These are phyloP conservation scores for Mesembryanthemum crystallinum DNA, from an alignment of 148 eudicot species.

Conservation along the genomic window DNA sequence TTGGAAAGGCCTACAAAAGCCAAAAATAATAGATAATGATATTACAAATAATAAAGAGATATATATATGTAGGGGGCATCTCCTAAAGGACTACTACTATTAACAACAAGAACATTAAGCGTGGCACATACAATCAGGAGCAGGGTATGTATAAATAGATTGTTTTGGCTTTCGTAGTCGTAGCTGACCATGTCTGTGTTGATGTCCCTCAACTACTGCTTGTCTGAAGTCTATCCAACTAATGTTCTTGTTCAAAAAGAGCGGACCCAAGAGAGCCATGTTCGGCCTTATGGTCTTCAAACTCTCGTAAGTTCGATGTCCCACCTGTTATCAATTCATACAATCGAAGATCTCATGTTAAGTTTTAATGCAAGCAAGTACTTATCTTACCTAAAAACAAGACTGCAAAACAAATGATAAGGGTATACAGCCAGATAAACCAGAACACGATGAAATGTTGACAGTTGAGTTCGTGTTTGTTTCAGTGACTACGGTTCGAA, in stretches of 20 bases:
- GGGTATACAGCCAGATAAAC: not conserved
- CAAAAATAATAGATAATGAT: slow-evolving; percentile 13
- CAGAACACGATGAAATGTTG: not conserved
- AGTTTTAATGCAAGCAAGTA: not conserved
- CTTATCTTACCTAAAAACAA: too few relatives aligned
- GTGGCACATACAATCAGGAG: slow-evolving; percentile 95
- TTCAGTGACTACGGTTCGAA: not conserved
- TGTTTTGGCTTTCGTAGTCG: slow-evolving; percentile 65
- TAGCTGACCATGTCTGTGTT: slow-evolving; percentile 71
- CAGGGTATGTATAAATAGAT: slow-evolving; percentile 91
- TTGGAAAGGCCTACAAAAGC: slow-evolving; percentile 25
- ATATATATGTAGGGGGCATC: slow-evolving; percentile 13
- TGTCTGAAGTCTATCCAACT: slow-evolving; percentile 77
- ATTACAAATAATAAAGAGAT: not conserved
- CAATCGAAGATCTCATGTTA: not conserved
- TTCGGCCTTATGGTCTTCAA: slow-evolving; percentile 86
- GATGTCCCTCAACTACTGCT: slow-evolving; percentile 79
- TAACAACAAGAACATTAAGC: slow-evolving; percentile 31
- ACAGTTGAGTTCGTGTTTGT: not conserved
- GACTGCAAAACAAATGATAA: not conserved
- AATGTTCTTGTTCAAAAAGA: slow-evolving; percentile 86
- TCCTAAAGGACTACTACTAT: slow-evolving; percentile 8
- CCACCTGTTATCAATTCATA: slow-evolving; percentile 51
- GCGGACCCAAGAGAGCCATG: slow-evolving; percentile 81
- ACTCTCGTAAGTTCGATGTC: slow-evolving; percentile 74